Percentiles rank a stretch among this genome's conserved stretches.
phyloP scores from a whole-genome alignment of 2,329 filamentous ascomycete species.

The Zymoseptoria passerinii region DNA sequence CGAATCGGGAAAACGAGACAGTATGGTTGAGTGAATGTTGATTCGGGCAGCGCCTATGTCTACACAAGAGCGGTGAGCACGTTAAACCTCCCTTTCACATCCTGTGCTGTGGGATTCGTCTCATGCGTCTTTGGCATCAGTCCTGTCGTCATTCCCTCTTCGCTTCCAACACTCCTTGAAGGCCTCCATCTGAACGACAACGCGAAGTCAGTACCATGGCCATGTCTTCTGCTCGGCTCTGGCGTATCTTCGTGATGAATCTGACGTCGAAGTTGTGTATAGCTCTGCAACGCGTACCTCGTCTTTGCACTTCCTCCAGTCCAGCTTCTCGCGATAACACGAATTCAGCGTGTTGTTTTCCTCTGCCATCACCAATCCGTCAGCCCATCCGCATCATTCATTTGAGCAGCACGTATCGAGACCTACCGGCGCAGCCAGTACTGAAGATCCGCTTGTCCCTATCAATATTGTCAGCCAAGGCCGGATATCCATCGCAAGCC shows the following conservation, averaged over 20 bases:
- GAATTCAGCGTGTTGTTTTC: constrained; percentile 89
- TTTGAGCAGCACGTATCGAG: neutral
- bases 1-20: neutral
- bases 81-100: neutral
- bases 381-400: neutral
- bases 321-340: constrained; percentile 92
- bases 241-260: neutral
- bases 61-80: neutral
- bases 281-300: constrained; percentile 58
- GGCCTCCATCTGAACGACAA: constrained; percentile 64
- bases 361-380: constrained; percentile 41
- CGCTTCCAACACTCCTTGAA: constrained; percentile 89
- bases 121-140: constrained; percentile 62
- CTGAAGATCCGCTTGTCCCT: constrained; percentile 98
- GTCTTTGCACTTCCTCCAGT: constrained; percentile 80
- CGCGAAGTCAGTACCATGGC: constrained; percentile 8
- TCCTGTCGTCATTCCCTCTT: constrained; percentile 78
- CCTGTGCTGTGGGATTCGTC: neutral
- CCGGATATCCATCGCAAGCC: neutral
- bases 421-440: constrained; percentile 79
- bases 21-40: no score
- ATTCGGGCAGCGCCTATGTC: neutral
- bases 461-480: constrained; percentile 9
- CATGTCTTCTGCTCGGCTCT: neutral
- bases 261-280: neutral